Evolutionary conservation across 2,329 filamentous ascomycete species (phyloP).

Genomic region (Aspergillus puulaauensis): DNA sequence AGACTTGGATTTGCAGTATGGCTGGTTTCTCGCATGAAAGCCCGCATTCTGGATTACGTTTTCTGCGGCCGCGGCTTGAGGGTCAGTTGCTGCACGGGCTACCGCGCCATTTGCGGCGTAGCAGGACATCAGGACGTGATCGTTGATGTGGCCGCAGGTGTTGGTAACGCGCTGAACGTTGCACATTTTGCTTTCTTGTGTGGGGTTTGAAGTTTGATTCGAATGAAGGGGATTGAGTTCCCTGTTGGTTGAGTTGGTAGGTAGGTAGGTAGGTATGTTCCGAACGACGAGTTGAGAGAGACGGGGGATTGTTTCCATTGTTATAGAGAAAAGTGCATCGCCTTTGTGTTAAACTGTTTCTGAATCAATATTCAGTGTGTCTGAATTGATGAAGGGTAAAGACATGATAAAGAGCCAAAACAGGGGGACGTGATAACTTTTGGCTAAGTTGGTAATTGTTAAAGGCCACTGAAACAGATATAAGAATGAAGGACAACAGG

Average conservation of each 20-base stretch:
- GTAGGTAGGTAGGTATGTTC: background rate
- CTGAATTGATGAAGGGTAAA: too few relatives aligned
- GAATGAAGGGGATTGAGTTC: background rate
- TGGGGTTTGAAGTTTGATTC: background rate
- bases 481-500: too few relatives aligned
- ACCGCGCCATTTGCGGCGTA: constrained; percentile 11
- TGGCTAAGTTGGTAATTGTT: too few relatives aligned
- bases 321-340: too few relatives aligned
- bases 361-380: too few relatives aligned
- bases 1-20: constrained; percentile 15
- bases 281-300: background rate
- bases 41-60: constrained; percentile 6
- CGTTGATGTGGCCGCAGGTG: constrained; percentile 23
- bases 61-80: background rate
- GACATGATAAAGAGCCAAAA: too few relatives aligned
- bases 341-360: too few relatives aligned
- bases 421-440: too few relatives aligned
- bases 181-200: constrained; percentile 18
- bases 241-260: background rate
- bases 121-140: constrained; percentile 22
- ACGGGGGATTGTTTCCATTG: too few relatives aligned
- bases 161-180: constrained; percentile 22
- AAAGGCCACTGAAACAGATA: too few relatives aligned
- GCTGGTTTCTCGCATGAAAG: constrained; percentile 18
- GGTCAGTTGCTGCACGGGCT: background rate